Evolutionary conservation across 768 basidiomycete species (phyloP).

Genomic region (Megacollybia marginata): DNA sequence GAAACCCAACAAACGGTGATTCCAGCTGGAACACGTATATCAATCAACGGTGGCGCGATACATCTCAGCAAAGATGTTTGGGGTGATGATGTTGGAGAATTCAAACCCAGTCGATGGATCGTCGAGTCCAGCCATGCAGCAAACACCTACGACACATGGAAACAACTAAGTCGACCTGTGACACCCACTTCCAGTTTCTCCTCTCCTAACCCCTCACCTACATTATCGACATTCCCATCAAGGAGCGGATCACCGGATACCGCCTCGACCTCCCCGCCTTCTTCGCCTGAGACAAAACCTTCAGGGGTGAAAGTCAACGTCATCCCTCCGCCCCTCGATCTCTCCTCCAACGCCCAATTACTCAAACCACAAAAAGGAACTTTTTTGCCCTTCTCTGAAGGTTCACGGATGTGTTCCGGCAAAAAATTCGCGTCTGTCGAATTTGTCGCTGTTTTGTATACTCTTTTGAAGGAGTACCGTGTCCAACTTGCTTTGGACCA

Average conservation of each 20-base stretch:
- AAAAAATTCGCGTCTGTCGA: constrained; percentile 7
- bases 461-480: constrained; percentile 1
- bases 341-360: not conserved
- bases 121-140: not conserved
- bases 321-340: not conserved
- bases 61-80: constrained; percentile 4
- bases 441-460: constrained; percentile 4
- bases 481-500: constrained; percentile 1
- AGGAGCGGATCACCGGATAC: too few species aligned
- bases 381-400: constrained; percentile 9
- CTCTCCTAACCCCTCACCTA: not conserved
- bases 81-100: constrained; percentile 4
- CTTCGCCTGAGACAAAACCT: not conserved
- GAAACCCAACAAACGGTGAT: not conserved
- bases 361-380: constrained; percentile 7
- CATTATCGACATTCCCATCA: not conserved
- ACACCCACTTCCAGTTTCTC: not conserved
- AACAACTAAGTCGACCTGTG: too few species aligned
- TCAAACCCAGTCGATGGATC: constrained; percentile 6
- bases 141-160: not conserved
- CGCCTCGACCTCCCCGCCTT: not conserved
- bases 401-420: constrained; percentile 8
- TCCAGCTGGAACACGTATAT: constrained; percentile 3
- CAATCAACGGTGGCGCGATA: constrained; percentile 1
- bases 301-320: not conserved